Percentiles rank a stretch among this genome's conserved stretches.
These are phyloP conservation scores for Echinosophora koreensis DNA, from an alignment of 306 rosid genomes.

Conservation along the genomic window DNA sequence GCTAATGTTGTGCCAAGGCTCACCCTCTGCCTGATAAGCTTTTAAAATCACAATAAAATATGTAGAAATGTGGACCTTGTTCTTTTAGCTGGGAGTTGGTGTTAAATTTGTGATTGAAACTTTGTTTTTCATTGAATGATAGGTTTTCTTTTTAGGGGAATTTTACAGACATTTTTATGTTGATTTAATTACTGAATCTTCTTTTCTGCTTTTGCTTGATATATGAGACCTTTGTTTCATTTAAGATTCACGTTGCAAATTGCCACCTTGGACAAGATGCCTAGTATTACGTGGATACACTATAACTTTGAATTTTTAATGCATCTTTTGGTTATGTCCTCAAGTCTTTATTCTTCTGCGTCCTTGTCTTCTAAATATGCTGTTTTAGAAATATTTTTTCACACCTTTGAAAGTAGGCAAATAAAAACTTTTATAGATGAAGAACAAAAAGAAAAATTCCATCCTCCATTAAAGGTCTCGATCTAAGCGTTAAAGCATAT, in stretches of 20 bases:
- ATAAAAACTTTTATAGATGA: slow-evolving; percentile 37
- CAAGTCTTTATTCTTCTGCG: slow-evolving; percentile 42
- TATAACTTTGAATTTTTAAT: slow-evolving; percentile 40
- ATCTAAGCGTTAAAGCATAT: slow-evolving; percentile 67
- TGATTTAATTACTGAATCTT: slow-evolving; percentile 18
- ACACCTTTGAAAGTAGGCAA: slow-evolving; percentile 41
- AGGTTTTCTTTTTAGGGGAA: background rate
- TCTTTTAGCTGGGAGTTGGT: slow-evolving; percentile 14
- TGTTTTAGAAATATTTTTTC: slow-evolving; percentile 45
- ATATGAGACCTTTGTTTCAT: background rate
- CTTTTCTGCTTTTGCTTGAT: slow-evolving; percentile 21
- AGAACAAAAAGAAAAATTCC: slow-evolving; percentile 49
- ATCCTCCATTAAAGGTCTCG: slow-evolving; percentile 62
- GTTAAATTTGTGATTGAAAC: slow-evolving; percentile 30
- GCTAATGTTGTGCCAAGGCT: no score
- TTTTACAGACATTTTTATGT: background rate
- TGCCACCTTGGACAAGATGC: slow-evolving; percentile 37
- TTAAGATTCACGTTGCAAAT: background rate
- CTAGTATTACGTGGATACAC: slow-evolving; percentile 20
- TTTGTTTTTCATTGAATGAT: background rate
- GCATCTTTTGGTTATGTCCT: slow-evolving; percentile 44
- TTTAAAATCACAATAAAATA: slow-evolving; percentile 8
- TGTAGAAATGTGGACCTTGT: background rate
- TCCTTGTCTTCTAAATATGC: slow-evolving; percentile 34
- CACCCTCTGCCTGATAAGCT: no score